Percentiles rank a stretch among this genome's conserved stretches.
Evolutionary conservation across 768 basidiomycete species (phyloP).

Genomic region (Cubamyces lactineus): DNA sequence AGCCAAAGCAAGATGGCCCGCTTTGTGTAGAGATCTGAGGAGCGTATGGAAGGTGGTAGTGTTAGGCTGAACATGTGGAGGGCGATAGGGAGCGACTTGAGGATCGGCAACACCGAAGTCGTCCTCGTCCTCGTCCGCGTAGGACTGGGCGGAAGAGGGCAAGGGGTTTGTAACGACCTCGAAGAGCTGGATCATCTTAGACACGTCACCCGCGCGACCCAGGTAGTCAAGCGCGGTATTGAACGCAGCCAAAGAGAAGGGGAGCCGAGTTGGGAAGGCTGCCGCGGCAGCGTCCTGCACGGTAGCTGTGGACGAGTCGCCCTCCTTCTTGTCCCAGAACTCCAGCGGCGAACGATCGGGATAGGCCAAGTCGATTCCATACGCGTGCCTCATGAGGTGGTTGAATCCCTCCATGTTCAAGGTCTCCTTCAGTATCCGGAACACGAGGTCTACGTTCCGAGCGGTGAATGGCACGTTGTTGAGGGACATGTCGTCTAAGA

Average conservation of each 20-base stretch:
- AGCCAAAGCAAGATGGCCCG: constrained; percentile 53
- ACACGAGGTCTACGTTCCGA: constrained; percentile 64
- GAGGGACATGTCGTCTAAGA: constrained; percentile 62
- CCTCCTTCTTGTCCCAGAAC: constrained; percentile 32
- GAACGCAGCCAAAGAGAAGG: constrained; percentile 60
- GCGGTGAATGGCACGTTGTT: constrained; percentile 54
- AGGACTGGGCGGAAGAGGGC: constrained; percentile 55
- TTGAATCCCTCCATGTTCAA: constrained; percentile 60
- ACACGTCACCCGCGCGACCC: constrained; percentile 59
- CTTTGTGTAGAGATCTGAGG: constrained; percentile 56
- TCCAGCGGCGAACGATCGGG: constrained; percentile 70
- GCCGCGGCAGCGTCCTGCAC: not conserved
- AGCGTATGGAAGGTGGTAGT: constrained; percentile 68
- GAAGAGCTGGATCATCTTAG: constrained; percentile 73
- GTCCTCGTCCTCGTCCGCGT: constrained; percentile 70
- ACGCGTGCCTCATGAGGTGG: constrained; percentile 63
- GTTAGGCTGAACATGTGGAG: constrained; percentile 58
- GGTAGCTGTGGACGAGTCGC: not conserved
- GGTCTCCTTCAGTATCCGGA: constrained; percentile 71
- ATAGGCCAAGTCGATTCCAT: constrained; percentile 76
- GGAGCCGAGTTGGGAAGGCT: constrained; percentile 19
- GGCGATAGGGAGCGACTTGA: constrained; percentile 41
- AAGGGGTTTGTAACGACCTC: constrained; percentile 79
- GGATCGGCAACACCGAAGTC: constrained; percentile 51
- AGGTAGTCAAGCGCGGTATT: constrained; percentile 76